A percentile compares a stretch with the other conserved stretches of the same genome.
Evolutionary conservation across 2,329 filamentous ascomycete genomes (phyloP).

Genomic region (Apiospora kogelbergensis): DNA sequence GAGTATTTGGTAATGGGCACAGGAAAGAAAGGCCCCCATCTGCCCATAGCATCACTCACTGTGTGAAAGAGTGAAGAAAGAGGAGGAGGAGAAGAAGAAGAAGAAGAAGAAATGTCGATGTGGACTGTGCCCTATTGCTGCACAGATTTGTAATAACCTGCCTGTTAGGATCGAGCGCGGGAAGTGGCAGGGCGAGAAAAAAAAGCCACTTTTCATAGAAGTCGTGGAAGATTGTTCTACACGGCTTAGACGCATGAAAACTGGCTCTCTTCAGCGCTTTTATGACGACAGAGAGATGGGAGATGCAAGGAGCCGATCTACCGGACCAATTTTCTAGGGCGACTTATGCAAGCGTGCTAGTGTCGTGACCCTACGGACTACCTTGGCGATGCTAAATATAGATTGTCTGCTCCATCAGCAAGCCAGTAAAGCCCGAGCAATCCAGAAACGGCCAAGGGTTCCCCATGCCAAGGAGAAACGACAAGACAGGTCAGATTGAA

Average conservation of each 20-base stretch:
- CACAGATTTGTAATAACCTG: not conserved
- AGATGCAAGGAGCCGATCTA: conserved; percentile 4
- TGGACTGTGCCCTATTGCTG: not conserved
- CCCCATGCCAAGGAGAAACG: not conserved
- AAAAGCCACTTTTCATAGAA: not conserved
- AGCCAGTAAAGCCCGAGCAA: not conserved
- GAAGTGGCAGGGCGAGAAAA: not conserved
- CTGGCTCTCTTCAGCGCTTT: not conserved
- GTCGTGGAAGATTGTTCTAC: not conserved
- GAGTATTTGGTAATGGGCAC: not conserved
- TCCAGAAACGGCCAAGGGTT: conserved; percentile 6
- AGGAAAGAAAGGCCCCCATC: not conserved
- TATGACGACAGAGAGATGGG: conserved; percentile 7
- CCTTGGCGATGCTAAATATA: not conserved
- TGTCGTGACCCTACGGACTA: not conserved
- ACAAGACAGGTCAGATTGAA: conserved; percentile 7
- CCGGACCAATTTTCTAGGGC: conserved; percentile 6
- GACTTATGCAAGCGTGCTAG: not conserved
- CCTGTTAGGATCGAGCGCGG: not conserved
- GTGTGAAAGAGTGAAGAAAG: not conserved
- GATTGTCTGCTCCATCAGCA: not conserved
- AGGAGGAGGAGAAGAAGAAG: not conserved
- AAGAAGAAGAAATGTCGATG: not conserved
- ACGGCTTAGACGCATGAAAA: conserved; percentile 3
- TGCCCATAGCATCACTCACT: not conserved